Conservation (phyloP, 2,329 filamentous ascomycete species). For the Hawksworthiomyces lignivorus region DNA sequence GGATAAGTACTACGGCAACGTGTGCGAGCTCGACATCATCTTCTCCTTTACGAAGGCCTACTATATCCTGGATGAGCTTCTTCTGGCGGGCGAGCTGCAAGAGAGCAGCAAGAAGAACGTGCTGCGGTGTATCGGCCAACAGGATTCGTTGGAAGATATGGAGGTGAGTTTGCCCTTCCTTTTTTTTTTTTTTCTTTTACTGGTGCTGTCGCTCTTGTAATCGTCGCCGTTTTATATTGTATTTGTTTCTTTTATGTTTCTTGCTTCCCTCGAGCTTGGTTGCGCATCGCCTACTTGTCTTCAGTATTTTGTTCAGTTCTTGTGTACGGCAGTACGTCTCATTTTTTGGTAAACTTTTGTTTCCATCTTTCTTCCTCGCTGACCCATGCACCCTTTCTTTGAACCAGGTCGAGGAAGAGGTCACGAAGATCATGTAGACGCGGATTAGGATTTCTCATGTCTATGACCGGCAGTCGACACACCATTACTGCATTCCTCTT, state of each 20-base stretch:
- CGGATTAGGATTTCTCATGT: too few relatives aligned
- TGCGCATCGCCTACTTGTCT: too few relatives aligned
- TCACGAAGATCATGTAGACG: slow-evolving; percentile 78
- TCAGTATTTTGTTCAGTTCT: neutral
- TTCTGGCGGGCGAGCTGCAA: slow-evolving; percentile 93
- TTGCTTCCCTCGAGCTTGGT: neutral
- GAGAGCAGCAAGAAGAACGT: slow-evolving; percentile 99
- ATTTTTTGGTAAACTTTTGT: too few relatives aligned
- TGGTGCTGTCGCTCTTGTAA: neutral
- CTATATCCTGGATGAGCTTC: slow-evolving; percentile 94
- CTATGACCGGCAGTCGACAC: neutral
- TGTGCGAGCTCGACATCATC: slow-evolving; percentile 98
- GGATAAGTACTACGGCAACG: slow-evolving; percentile 99
- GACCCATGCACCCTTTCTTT: slow-evolving; percentile 37
- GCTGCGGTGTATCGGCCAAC: slow-evolving; percentile 87
- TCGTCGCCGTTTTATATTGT: neutral
- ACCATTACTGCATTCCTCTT: neutral
- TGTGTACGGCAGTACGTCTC: neutral
- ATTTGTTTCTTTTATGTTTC: neutral
- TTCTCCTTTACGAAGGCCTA: slow-evolving; percentile 99
- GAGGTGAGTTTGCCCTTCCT: slow-evolving; percentile 54
- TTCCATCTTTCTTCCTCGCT: slow-evolving; percentile 27
- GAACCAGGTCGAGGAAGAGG: slow-evolving; percentile 84
- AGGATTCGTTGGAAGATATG: slow-evolving; percentile 97
- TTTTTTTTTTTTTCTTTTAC: slow-evolving; percentile 8